Percentiles rank a stretch among this genome's conserved stretches.
Conservation (phyloP, 2,329 filamentous ascomycete genomes). For the Mollisiaceae sp. region DNA sequence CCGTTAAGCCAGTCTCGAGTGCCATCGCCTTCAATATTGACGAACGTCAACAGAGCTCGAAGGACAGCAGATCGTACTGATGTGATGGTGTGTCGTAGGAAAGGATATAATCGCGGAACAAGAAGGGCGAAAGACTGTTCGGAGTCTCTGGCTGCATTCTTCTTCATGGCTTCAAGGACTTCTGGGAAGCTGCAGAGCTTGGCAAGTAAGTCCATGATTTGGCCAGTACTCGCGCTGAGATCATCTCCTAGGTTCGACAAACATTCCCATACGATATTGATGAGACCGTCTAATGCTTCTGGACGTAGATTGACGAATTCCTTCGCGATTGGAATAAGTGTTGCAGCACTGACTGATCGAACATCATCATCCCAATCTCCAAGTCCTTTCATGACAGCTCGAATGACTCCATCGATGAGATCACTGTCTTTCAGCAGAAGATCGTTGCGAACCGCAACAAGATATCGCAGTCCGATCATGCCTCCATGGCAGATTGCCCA, state of each 20-base stretch:
- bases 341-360: conserved; percentile 95
- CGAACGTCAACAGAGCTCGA: conserved; percentile 90
- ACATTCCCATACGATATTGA: conserved; percentile 97
- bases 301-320: conserved; percentile 90
- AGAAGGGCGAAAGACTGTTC: conserved; percentile 90
- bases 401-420: conserved; percentile 91
- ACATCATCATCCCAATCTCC: conserved; percentile 94
- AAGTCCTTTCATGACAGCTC: conserved; percentile 92
- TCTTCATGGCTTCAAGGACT: conserved; percentile 92
- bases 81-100: conserved; percentile 95
- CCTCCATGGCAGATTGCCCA: conserved; percentile 98
- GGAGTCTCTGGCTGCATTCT: conserved; percentile 80
- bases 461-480: conserved; percentile 94
- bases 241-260: conserved; percentile 96
- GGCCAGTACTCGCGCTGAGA: conserved; percentile 93
- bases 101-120: conserved; percentile 92
- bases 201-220: conserved; percentile 96
- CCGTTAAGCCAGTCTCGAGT: conserved; percentile 93
- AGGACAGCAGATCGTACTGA: conserved; percentile 93
- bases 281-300: conserved; percentile 76
- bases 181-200: conserved; percentile 94
- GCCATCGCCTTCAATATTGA: conserved; percentile 78
- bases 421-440: conserved; percentile 81
- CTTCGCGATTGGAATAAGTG: conserved; percentile 91
- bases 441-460: conserved; percentile 94